Evolutionary conservation across 306 rosid genomes (phyloP), one percentile per base, ranked within the genome.

Genomic region (Quercus agrifolia): DNA sequence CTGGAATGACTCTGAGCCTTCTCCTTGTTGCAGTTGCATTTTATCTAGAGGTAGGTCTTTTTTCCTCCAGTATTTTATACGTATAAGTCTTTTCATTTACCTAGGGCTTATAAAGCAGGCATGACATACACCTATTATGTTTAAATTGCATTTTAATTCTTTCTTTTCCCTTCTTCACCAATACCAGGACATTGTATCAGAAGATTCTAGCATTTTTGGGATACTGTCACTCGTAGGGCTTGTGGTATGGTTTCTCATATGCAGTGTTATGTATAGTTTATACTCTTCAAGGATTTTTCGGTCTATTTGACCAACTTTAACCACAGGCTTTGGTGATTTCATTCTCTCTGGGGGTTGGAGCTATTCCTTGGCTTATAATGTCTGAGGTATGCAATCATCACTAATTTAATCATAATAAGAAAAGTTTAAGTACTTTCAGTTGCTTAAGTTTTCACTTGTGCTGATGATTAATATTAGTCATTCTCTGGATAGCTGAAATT

Each of bases 331-430:
- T 87, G 89, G 93, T 86, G 61, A 79, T 84, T 68, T 87, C 87
- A 35, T 93, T 85, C 89, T 91, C 97, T 78, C 84, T 93, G 25
- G 98, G 98, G 38, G 85, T 93, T 7, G 98, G 98, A 78, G 90
- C 98, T 56, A 89, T 93, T 85, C 98, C 98, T 25, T 93, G 98
- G 98, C 68, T 93, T 71, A 93, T 93, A 83, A 93, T 93, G 98
- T 87, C 98, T 52, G 97, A 93, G 98, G 98, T 91, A 84, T 72
- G 79, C 19, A 62, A 14, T 83, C 63, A 35, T 54, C 69, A 66
- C 20, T 38, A 38, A 9, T 67, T 18, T 28, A 8, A 9, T 10
- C 25, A 11, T 27, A 10, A 9, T 25, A 25, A 10, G 15, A 13
- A 49, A 10, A 49, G 8, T 61, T 25, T 63, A 18, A 1, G 28